These are phyloP conservation scores for Globisporangium polare DNA, from an alignment of 352 stramenopile genomes.

Conservation along the genomic window DNA sequence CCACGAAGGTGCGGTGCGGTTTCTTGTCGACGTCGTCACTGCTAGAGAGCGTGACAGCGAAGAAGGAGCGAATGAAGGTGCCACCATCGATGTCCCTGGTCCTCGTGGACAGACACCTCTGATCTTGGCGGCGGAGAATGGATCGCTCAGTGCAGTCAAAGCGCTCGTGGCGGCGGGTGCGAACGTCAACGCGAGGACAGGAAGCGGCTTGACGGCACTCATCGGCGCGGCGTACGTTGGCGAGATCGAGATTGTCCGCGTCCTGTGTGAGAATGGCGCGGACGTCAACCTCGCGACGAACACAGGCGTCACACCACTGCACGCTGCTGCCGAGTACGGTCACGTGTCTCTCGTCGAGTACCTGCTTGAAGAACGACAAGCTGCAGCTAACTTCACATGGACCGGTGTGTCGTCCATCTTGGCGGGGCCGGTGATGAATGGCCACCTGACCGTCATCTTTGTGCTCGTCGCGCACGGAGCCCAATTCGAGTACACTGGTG, in stretches of 20 bases:
- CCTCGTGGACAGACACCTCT: constrained; percentile 3
- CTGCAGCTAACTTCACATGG: constrained; percentile 4
- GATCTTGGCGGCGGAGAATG: background rate
- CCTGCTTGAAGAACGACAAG: background rate
- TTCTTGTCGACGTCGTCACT: constrained; percentile 3
- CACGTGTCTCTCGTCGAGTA: constrained; percentile 3
- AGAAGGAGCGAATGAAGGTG: background rate
- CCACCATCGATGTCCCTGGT: background rate
- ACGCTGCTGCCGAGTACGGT: constrained; percentile 4
- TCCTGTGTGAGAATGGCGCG: constrained; percentile 1
- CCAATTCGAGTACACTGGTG: background rate
- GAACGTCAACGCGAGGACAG: background rate
- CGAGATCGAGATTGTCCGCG: background rate
- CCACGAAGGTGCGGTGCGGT: background rate
- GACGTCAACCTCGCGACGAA: constrained; percentile 1
- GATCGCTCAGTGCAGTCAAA: background rate
- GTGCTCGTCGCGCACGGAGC: constrained; percentile 3
- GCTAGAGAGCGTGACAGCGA: background rate
- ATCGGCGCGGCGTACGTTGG: background rate
- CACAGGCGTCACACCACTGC: background rate
- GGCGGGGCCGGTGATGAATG: background rate
- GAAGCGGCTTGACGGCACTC: constrained; percentile 7
- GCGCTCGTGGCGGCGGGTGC: background rate
- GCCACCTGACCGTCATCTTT: constrained; percentile 1
- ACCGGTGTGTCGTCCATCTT: background rate